Evolutionary conservation across 441 rosid species (phyloP).

Genomic region (Monsonia emarginata): DNA sequence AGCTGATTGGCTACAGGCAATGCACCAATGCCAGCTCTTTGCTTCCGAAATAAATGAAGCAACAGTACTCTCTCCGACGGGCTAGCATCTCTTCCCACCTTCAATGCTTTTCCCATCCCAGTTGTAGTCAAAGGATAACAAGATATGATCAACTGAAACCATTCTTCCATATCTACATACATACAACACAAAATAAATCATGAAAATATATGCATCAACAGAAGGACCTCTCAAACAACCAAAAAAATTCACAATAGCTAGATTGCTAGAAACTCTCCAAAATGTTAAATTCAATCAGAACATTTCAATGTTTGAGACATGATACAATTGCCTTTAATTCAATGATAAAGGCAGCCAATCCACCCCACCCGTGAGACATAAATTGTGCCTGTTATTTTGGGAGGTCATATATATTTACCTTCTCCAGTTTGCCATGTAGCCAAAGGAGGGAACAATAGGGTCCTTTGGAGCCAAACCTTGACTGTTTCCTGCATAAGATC

Average conservation of each 20-base stretch:
- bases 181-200: conserved; percentile 3
- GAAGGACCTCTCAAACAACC: background rate
- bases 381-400: background rate
- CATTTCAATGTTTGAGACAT: background rate
- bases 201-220: background rate
- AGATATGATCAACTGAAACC: conserved; percentile 72
- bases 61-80: conserved; percentile 49
- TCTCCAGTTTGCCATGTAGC: conserved; percentile 46
- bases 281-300: background rate
- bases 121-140: conserved; percentile 60
- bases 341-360: background rate
- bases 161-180: conserved; percentile 66
- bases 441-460: conserved; percentile 63
- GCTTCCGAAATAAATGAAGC: conserved; percentile 71
- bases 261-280: background rate
- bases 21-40: conserved; percentile 39
- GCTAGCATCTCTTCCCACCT: conserved; percentile 46
- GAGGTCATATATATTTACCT: conserved; percentile 30
- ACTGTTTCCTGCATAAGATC: conserved; percentile 37
- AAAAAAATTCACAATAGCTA: background rate
- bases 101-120: conserved; percentile 36
- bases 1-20: conserved; percentile 34
- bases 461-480: conserved; percentile 63
- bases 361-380: background rate
- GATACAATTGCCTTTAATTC: background rate